A percentile compares a stretch with the other conserved stretches of the same genome.
Conservation (phyloP, 2,329 filamentous ascomycete species). For the Trichophyton rubrum region DNA sequence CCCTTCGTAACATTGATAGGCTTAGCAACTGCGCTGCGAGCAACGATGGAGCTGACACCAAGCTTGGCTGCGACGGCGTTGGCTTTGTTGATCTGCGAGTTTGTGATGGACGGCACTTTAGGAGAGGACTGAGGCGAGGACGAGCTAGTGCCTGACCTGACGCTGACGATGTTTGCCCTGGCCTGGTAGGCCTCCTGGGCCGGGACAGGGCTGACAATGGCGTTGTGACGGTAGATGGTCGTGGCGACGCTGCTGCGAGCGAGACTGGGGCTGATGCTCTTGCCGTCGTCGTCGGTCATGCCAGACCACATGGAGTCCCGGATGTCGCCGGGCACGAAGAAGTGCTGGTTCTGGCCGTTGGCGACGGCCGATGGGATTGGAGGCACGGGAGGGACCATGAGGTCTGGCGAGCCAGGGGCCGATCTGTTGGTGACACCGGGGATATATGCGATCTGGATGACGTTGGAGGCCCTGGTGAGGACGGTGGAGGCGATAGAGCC, state of each 20-base stretch:
- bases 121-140: slow-evolving; percentile 45
- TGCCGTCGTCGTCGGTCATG: slow-evolving; percentile 46
- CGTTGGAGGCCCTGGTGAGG: slow-evolving; percentile 89
- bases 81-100: slow-evolving; percentile 30
- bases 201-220: slow-evolving; percentile 62
- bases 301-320: slow-evolving; percentile 84
- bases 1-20: slow-evolving; percentile 34
- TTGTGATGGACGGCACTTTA: slow-evolving; percentile 59
- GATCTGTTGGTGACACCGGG: slow-evolving; percentile 92
- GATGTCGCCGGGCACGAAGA: slow-evolving; percentile 83
- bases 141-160: slow-evolving; percentile 56
- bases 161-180: slow-evolving; percentile 85
- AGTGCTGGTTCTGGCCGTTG: slow-evolving; percentile 52
- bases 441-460: slow-evolving; percentile 98
- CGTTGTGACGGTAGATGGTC: slow-evolving; percentile 86
- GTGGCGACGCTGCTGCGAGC: slow-evolving; percentile 61
- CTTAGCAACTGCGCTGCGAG: slow-evolving; percentile 31
- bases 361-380: slow-evolving; percentile 59
- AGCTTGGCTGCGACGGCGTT: slow-evolving; percentile 20
- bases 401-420: slow-evolving; percentile 64
- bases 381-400: slow-evolving; percentile 82
- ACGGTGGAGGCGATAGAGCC: slow-evolving; percentile 91
- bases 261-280: slow-evolving; percentile 39
- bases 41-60: slow-evolving; percentile 31
- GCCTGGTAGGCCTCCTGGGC: slow-evolving; percentile 78